Base-by-base conservation (phyloP, 2,329 filamentous ascomycete species). In the Colletotrichum lentis region DNA sequence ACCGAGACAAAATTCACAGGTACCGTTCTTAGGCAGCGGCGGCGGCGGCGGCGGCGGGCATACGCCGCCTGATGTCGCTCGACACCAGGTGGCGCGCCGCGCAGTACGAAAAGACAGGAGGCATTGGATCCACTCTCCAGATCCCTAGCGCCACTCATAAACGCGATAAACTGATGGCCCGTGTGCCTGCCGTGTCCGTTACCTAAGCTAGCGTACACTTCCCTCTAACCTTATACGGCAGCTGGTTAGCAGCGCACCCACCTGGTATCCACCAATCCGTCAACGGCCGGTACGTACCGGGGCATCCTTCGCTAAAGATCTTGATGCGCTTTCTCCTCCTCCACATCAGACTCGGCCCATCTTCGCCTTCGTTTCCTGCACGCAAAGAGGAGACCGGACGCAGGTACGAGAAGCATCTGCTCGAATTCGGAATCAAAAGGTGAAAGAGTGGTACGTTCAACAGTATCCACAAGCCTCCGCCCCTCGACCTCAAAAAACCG, bases 91-190 rank as follows among this genome's bases (percentile, higher is more conserved):
- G 54, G 2, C 10, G 11, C 11, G 1, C 20, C 4, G n/a, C n/a
- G n/a, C n/a, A n/a, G n/a, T n/a, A 3, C 20, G 11, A 11, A 4
- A 2, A 54, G 18, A 31, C 31, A 35, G 3, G 8, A 10, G 31
- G 31, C 31, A 10, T 35, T 31, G 31, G 31, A 10, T 31, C 31
- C 31, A 31, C 31, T 31, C 31, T 31, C 31, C 10, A 10, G 27
- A 31, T 24, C 4, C 7, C 44, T 61, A 54, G 64, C 47, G 46
- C 22, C 31, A 52, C 27, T 62, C 53, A 41, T 57, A 55, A 55
- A n/a, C 11, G 43, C 55, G 54, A 68, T 68, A 68, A 68, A 61
- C 49, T 68, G 31, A 16, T 47, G 60, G 60, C 47, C 64, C 41
- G 47, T 53, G 47, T 39, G 16, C n/a, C 31, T 37, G 27, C 27